Evolutionary conservation across 2,329 filamentous ascomycete genomes (phyloP).

Genomic region (Coleophoma cylindrospora): DNA sequence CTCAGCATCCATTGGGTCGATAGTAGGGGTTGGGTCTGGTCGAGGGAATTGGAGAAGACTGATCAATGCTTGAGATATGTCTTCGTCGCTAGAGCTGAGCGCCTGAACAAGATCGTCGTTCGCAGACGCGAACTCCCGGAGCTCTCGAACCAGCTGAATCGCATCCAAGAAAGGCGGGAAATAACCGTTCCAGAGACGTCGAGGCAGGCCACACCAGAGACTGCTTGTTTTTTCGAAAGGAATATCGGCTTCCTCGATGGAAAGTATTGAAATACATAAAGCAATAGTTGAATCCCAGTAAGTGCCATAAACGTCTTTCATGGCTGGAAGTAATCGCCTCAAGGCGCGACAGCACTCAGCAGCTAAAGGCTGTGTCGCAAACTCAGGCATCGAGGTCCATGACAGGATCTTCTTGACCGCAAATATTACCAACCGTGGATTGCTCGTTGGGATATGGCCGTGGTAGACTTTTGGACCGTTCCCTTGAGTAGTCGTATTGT

Average conservation of each 20-base stretch:
- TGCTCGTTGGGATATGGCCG: slow-evolving; percentile 46
- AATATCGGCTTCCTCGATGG: slow-evolving; percentile 26
- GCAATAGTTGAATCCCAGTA: slow-evolving; percentile 71
- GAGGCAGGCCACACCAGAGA: neutral
- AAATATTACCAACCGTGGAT: slow-evolving; percentile 54
- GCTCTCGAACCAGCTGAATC: slow-evolving; percentile 60
- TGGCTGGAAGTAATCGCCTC: slow-evolving; percentile 61
- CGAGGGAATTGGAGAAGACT: slow-evolving; percentile 54
- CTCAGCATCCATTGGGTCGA: slow-evolving; percentile 70
- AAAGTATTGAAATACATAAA: slow-evolving; percentile 55
- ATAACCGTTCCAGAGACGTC: slow-evolving; percentile 29
- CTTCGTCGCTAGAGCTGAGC: slow-evolving; percentile 54
- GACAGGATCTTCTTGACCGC: slow-evolving; percentile 73
- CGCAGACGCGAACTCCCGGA: slow-evolving; percentile 62
- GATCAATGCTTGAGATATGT: slow-evolving; percentile 53
- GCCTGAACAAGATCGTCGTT: slow-evolving; percentile 85
- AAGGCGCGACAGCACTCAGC: slow-evolving; percentile 52
- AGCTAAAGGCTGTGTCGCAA: slow-evolving; percentile 37
- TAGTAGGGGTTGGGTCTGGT: slow-evolving; percentile 51
- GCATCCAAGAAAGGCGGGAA: slow-evolving; percentile 67
- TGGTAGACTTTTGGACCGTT: too few species aligned
- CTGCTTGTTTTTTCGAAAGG: neutral
- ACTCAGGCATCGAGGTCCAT: slow-evolving; percentile 55
- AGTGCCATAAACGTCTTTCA: slow-evolving; percentile 79
- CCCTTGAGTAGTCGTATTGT: too few species aligned